Base-by-base conservation (phyloP, 139 green algal genomes). In the Astrephomene gubernaculifera region DNA sequence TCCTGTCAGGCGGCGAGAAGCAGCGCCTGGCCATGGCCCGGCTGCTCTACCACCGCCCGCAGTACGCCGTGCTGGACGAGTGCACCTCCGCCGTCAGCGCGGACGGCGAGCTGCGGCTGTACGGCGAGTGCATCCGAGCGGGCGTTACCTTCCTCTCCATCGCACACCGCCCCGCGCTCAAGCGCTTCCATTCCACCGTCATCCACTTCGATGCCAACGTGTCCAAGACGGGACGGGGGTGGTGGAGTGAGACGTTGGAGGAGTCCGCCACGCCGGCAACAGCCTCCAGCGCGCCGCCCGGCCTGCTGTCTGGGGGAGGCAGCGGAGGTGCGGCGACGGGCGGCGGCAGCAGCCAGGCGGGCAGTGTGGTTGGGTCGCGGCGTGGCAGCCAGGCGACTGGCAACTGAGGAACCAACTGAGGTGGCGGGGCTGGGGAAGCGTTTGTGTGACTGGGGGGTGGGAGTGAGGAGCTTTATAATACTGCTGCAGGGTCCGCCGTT, bases 61-160 rank as follows among this genome's bases (percentile, higher is more conserved):
- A 84, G 38, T 98, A 95, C 64, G 96, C 96, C 45, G 91, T 98
- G 41, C 91, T 98, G 85, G 96, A 98, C 70, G 96, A 98, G 90
- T 97, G 94, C 91, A 98, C 96, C 33, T 94, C 84, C 44, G 96
- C 96, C 41, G 95, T 98, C 35, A 81, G 69, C 25, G 79, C 75
- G 9, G 86, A 90, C 60, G 83, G 86, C 33, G 86, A 90, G 80
- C 44, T 88, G 54, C 78, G 75, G 76, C 85, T 92, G 61, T 92
- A 92, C 71, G 38, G 60, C 70, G 93, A 89, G 41, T 94, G 92
- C 64, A 57, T 93, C 43, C 61, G 78, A 12, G 90, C 93, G 0
- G 94, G 93, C 83, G 96, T 99, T 82, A 98, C 96, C 1, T 89
- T 97, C 89, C 90, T 99, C 63, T 97, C 93, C 69, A 99, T 99